Evolutionary conservation across 176 grass and related monocot species (phyloP).

Genomic region (Cenchrus americanus): DNA sequence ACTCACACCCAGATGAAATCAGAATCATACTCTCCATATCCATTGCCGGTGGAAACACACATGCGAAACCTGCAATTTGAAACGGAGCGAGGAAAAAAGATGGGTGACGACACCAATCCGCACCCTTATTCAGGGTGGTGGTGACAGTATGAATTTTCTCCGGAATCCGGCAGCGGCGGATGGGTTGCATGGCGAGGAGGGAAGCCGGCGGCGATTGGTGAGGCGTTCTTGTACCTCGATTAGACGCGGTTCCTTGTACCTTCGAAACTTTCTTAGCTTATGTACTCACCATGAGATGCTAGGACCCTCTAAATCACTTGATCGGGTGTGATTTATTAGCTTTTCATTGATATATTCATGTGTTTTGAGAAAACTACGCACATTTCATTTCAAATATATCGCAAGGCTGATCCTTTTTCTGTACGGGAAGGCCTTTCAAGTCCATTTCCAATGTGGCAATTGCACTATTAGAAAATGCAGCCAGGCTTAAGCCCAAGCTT

Average conservation of each 20-base stretch:
- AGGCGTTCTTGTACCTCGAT: slow-evolving; percentile 1
- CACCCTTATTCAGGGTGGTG: no score
- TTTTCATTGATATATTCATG: not conserved
- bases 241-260: not conserved
- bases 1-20: not conserved
- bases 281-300: not conserved
- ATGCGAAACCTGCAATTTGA: no score
- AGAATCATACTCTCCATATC: not conserved
- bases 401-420: not conserved
- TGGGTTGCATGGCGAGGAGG: slow-evolving; percentile 36
- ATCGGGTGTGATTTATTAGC: not conserved
- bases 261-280: no score
- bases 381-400: slow-evolving; percentile 13
- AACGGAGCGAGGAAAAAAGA: no score
- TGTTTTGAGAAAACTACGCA: not conserved
- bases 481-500: slow-evolving; percentile 36
- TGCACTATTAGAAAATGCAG: slow-evolving; percentile 47
- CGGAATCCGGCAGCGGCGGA: no score
- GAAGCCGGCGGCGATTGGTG: slow-evolving; percentile 47
- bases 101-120: no score
- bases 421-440: slow-evolving; percentile 48
- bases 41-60: no score
- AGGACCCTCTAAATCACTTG: not conserved
- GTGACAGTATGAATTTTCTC: no score
- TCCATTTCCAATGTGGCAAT: slow-evolving; percentile 36